A percentile compares a stretch with the other conserved stretches of the same genome.
Evolutionary conservation across 805 yeast species (phyloP).

Genomic region (Wickerhamiella galacta): DNA sequence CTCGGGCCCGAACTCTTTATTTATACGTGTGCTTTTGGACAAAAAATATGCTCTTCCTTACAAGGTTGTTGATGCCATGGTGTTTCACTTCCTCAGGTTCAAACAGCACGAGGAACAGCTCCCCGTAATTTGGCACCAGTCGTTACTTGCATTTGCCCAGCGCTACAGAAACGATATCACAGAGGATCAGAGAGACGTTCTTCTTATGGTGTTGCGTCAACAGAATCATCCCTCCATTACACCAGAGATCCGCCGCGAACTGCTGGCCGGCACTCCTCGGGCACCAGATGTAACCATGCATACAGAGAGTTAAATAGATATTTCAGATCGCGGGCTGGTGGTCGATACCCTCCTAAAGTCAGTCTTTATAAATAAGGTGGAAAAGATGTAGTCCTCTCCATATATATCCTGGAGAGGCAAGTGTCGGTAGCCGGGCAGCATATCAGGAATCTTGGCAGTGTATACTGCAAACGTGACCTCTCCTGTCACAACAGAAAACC

Average conservation of each 20-base stretch:
- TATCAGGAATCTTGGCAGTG: slow-evolving; percentile 41
- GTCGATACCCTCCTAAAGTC: no score
- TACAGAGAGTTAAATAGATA: no score
- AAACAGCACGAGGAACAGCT: slow-evolving; percentile 40
- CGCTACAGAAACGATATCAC: slow-evolving; percentile 94
- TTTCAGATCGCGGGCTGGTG: no score
- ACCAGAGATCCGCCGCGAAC: slow-evolving; percentile 86
- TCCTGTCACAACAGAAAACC: slow-evolving; percentile 22
- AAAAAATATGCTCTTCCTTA: slow-evolving; percentile 94
- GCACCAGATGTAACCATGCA: neutral
- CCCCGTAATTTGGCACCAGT: slow-evolving; percentile 97
- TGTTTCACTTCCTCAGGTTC: slow-evolving; percentile 85
- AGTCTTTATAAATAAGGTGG: slow-evolving; percentile 32
- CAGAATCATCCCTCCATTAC: slow-evolving; percentile 80
- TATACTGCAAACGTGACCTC: slow-evolving; percentile 36
- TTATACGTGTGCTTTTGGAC: slow-evolving; percentile 76
- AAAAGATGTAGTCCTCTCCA: slow-evolving; percentile 63
- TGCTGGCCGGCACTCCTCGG: slow-evolving; percentile 49
- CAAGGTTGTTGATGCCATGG: slow-evolving; percentile 87
- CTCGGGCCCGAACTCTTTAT: slow-evolving; percentile 76
- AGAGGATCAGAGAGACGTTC: slow-evolving; percentile 93
- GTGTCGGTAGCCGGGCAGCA: slow-evolving; percentile 71
- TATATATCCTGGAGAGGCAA: slow-evolving; percentile 55
- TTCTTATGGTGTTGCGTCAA: slow-evolving; percentile 78
- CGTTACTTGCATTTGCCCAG: slow-evolving; percentile 86